phyloP scores from a whole-genome alignment of 768 basidiomycete species.

The Trametes cubensis region DNA sequence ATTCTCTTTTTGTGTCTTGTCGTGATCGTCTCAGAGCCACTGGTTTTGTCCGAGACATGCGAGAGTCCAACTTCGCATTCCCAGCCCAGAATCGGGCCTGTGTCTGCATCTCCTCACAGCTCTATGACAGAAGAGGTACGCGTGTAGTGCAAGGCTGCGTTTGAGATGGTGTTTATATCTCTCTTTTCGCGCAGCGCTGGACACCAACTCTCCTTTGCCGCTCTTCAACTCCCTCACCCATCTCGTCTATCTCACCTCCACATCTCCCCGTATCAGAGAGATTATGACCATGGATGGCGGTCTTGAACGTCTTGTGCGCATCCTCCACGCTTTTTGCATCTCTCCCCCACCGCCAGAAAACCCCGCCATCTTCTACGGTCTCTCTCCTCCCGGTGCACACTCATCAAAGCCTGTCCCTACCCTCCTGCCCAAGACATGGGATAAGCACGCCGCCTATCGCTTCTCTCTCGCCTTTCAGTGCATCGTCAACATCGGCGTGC shows the following conservation, averaged over 20 bases:
- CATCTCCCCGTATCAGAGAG: conserved; percentile 96
- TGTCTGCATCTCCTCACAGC: conserved; percentile 90
- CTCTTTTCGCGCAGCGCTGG: conserved; percentile 41
- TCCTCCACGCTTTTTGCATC: conserved; percentile 86
- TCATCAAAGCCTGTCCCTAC: conserved; percentile 59
- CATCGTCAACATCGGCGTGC: conserved; percentile 94
- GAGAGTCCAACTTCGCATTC: conserved; percentile 94
- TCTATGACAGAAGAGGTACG: conserved; percentile 93
- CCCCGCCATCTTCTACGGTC: conserved; percentile 74
- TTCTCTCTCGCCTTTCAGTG: conserved; percentile 96
- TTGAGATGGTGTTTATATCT: not conserved
- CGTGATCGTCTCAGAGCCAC: conserved; percentile 6
- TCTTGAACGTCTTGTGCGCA: conserved; percentile 90
- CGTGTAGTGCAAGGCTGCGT: conserved; percentile 19
- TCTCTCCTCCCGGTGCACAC: conserved; percentile 63
- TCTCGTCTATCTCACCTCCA: conserved; percentile 94
- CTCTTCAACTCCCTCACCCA: conserved; percentile 94
- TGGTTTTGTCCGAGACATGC: conserved; percentile 52
- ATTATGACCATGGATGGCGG: conserved; percentile 99
- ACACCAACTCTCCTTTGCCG: conserved; percentile 61
- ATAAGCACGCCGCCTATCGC: conserved; percentile 84
- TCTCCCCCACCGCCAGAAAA: conserved; percentile 82
- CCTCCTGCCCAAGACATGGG: conserved; percentile 69
- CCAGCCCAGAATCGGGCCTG: conserved; percentile 94
- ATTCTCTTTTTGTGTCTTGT: not conserved